Evolutionary conservation across 1,284 basidiomycete genomes (phyloP).

Genomic region (Peniophora sp.): DNA sequence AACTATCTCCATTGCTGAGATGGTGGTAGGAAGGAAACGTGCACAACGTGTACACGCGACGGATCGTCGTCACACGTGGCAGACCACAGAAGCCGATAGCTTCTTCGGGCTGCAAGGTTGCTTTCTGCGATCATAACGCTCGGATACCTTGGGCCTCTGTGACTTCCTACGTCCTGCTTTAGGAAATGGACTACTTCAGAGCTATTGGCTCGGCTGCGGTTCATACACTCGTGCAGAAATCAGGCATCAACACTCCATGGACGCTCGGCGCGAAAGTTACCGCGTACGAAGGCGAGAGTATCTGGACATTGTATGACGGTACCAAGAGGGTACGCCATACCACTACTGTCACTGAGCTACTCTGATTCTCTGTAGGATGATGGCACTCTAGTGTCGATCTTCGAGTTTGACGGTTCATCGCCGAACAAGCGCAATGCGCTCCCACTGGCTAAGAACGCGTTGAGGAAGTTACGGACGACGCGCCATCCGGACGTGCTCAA

Average conservation of each 20-base stretch:
- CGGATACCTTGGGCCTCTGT: no score
- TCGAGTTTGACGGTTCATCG: constrained; percentile 78
- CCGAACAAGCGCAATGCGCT: constrained; percentile 50
- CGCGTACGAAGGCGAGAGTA: constrained; percentile 56
- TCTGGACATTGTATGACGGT: constrained; percentile 86
- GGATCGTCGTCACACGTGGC: no score
- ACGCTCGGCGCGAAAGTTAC: constrained; percentile 72
- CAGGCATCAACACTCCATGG: constrained; percentile 86
- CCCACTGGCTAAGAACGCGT: constrained; percentile 83
- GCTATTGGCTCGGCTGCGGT: constrained; percentile 83
- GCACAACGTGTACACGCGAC: no score
- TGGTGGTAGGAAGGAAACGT: no score
- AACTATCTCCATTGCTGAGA: no score
- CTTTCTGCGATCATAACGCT: no score
- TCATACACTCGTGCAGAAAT: constrained; percentile 82
- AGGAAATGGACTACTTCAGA: constrained; percentile 75
- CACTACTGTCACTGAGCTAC: constrained; percentile 5
- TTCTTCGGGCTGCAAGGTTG: no score
- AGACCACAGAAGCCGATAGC: no score
- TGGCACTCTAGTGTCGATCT: constrained; percentile 74
- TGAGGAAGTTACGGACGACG: constrained; percentile 85
- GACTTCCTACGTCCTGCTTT: not conserved
- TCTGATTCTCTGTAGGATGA: constrained; percentile 63
- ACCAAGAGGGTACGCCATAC: constrained; percentile 68
- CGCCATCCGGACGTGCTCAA: constrained; percentile 95